Evolutionary conservation across 495 filamentous ascomycete species (phyloP), one percentile per base, ranked within the genome.

Genomic region (Lasiosphaeria ovina): DNA sequence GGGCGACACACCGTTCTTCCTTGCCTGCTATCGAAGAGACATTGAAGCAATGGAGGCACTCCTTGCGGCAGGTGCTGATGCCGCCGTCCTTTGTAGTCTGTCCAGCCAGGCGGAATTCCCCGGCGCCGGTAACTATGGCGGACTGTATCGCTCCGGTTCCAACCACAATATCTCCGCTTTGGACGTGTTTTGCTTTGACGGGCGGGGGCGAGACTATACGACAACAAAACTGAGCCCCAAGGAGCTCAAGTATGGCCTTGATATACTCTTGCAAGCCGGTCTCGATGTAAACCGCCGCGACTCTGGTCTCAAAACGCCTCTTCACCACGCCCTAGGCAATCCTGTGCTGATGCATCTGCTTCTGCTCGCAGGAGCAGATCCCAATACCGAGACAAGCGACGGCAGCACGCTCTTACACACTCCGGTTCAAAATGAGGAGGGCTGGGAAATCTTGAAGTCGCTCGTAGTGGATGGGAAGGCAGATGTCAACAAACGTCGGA

Each of bases 281-380:
- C 63, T 53, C 35, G 60, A 68, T 47, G 60, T 71, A 32, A 63
- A 69, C 55, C 59, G 52, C 11, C 51, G 51, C 44, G 64, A 68
- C 54, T 10, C 17, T 7, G 3, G 8, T 42, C 38, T 8, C 12
- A 42, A 12, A 48, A 66, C 61, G 3, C 57, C 66, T 0, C 51
- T 71, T 12, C 61, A 63, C 40, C 66, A 65, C 45, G 62, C 62
- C 4, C 54, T 55, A 9, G 9, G 16, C 10, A 52, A 47, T 16
- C 56, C 57, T 35, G 31, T 48, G 9, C 35, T 72, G 31, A 47
- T 66, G 32, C 63, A 52, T 9, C 55, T 73, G 1, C 61, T 76
- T 16, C 57, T 76, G 4, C 40, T 59, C 9, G 58, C 65, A 17
- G 67, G 71, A 5, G 69, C 66, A 3, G 62, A 63, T 53, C 51